phyloP scores from a whole-genome alignment of 2,329 filamentous ascomycete genomes.

The Trichophyton simii region DNA sequence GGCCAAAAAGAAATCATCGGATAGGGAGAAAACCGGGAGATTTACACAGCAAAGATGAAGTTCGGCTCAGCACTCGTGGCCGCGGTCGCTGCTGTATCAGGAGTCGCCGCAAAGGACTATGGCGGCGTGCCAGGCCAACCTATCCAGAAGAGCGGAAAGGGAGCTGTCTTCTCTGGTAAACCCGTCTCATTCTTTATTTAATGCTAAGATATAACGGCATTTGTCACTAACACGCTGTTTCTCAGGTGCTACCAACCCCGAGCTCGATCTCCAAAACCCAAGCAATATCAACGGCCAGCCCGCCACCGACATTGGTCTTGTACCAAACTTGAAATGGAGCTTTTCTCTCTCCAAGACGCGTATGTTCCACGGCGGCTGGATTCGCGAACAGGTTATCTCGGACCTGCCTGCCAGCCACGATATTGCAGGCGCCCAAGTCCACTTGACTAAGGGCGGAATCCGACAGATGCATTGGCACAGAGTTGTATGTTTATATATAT shows the following conservation, averaged over 20 bases:
- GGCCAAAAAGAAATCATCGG: background rate
- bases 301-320: constrained; percentile 49
- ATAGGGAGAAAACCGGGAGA: background rate
- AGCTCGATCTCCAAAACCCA: constrained; percentile 50
- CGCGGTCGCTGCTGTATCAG: constrained; percentile 7
- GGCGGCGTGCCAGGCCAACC: constrained; percentile 43
- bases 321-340: constrained; percentile 57
- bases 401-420: constrained; percentile 54
- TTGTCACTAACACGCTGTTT: constrained; percentile 3
- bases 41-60: constrained; percentile 7
- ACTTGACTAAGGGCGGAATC: constrained; percentile 53
- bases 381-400: constrained; percentile 53
- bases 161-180: constrained; percentile 46
- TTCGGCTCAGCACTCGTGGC: constrained; percentile 5
- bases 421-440: constrained; percentile 56
- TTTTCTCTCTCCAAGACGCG: constrained; percentile 56
- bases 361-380: constrained; percentile 53
- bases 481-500: constrained; percentile 38
- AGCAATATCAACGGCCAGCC: constrained; percentile 49
- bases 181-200: background rate
- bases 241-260: constrained; percentile 50
- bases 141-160: constrained; percentile 43
- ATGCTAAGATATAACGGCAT: background rate
- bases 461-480: constrained; percentile 56
- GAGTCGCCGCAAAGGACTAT: constrained; percentile 1